A percentile compares a stretch with the other conserved stretches of the same genome.
phyloP scores from a whole-genome alignment of 108 stramenopile species.

The Fistulifera solaris region DNA sequence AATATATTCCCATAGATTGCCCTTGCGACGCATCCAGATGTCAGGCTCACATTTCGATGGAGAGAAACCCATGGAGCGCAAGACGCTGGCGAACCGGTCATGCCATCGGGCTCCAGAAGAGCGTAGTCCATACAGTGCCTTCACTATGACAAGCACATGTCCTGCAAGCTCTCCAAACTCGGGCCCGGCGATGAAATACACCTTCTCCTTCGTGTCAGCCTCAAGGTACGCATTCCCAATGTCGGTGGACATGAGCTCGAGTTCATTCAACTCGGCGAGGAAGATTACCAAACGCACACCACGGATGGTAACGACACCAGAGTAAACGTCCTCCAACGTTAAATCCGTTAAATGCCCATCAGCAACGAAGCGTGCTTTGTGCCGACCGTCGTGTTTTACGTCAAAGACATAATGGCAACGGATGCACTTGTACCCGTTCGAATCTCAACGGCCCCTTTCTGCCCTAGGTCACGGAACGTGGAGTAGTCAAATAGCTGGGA shows the following conservation, averaged over 20 bases:
- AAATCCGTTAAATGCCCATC: conserved; percentile 26
- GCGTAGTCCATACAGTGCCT: conserved; percentile 24
- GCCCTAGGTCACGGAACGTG: conserved; percentile 13
- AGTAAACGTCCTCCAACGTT: conserved; percentile 5
- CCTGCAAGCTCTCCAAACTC: conserved; percentile 19
- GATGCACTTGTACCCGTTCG: conserved; percentile 15
- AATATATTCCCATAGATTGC: conserved; percentile 7
- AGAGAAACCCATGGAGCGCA: conserved; percentile 11
- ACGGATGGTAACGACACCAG: conserved; percentile 9
- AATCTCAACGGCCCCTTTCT: background rate
- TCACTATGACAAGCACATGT: conserved; percentile 6
- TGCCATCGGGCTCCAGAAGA: conserved; percentile 2
- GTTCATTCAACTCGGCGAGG: conserved; percentile 6
- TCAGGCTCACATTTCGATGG: conserved; percentile 17
- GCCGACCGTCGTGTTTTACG: conserved; percentile 22
- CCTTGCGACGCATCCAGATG: conserved; percentile 14
- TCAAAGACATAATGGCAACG: conserved; percentile 17
- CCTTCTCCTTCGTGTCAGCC: conserved; percentile 12
- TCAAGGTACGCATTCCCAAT: conserved; percentile 24
- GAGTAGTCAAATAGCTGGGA: conserved; percentile 13
- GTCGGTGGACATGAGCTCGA: conserved; percentile 12
- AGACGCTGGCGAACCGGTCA: conserved; percentile 3
- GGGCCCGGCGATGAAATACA: conserved; percentile 18
- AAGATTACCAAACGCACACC: background rate
- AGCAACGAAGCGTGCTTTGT: conserved; percentile 22